Evolutionary conservation across 2,329 filamentous ascomycete genomes (phyloP), one percentile per base, ranked within the genome.

Genomic region (Beauveria asiatica): DNA sequence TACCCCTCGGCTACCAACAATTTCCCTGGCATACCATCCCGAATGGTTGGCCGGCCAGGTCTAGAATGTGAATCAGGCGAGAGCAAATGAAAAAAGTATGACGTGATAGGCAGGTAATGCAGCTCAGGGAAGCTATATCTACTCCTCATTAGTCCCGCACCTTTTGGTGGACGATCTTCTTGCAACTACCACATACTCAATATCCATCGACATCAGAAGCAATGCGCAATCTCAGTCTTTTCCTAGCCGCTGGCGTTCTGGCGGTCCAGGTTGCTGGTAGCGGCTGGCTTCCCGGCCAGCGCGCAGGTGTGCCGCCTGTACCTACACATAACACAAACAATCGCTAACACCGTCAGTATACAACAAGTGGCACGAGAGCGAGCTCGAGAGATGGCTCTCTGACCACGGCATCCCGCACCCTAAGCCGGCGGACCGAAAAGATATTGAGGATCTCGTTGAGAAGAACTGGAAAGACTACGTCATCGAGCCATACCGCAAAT

Each of bases 351-450:
- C 25, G 7, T 17, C 54, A 96, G 93, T 88, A 17, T 97, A 97
- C 81, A 97, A 97, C 78, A 97, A 94, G 74, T 99, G 94, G 94
- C 93, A 97, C 69, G 88, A 97, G 80, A 96, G 90, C 23, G 94
- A 99, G 81, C 85, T 99, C 33, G 93, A 99, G 78, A 85, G 92
- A 69, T 99, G 94, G 94, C 85, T 99, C 54, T 89, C 89, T 33
- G 94, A 99, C 72, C 83, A 97, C 76, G 85, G 92, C 72, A 81
- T 99, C 61, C 91, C 93, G 10, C 92, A 97, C 73, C 92, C 94
- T n/a, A 87, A 85, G 11, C 85, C 92, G 11, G 86, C 93, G 53
- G 92, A 97, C 75, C 91, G 94, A 70, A 96, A 94, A 76, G 91
- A 96, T 66, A 86, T 99, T n/a, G 89, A 96, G 76, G 86, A 86